Evolutionary conservation across 1,284 basidiomycete species (phyloP).

Genomic region (Flammula alnicola): DNA sequence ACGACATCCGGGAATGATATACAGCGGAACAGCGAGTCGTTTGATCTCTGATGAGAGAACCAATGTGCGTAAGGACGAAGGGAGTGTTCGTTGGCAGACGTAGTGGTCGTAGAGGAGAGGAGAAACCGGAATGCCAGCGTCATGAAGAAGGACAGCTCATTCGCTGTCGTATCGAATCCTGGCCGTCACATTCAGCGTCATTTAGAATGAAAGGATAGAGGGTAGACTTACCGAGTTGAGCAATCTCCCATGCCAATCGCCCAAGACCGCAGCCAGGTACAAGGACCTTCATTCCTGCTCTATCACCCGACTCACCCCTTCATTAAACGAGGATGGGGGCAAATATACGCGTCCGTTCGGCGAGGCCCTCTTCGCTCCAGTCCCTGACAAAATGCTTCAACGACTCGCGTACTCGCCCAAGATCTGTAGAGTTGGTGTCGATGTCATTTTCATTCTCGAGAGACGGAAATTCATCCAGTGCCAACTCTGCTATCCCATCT

Average conservation of each 20-base stretch:
- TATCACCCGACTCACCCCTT: conserved; percentile 29
- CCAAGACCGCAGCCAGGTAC: conserved; percentile 69
- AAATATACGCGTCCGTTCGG: conserved; percentile 58
- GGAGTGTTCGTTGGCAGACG: conserved; percentile 46
- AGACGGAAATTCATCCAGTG: conserved; percentile 36
- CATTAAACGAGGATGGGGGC: conserved; percentile 55
- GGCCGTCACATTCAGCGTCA: not conserved
- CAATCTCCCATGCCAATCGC: conserved; percentile 69
- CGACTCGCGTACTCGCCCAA: conserved; percentile 56
- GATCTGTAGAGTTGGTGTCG: conserved; percentile 36
- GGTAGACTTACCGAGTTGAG: conserved; percentile 50
- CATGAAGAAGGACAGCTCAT: conserved; percentile 69
- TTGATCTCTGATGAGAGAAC: conserved; percentile 69
- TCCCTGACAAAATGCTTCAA: conserved; percentile 72
- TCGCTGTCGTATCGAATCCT: conserved; percentile 61
- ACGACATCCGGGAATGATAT: conserved; percentile 63
- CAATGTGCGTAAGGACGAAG: conserved; percentile 66
- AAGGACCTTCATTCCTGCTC: conserved; percentile 48
- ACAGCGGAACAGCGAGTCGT: conserved; percentile 51
- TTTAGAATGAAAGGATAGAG: not conserved
- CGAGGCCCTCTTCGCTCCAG: conserved; percentile 61
- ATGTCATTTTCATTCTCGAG: conserved; percentile 14
- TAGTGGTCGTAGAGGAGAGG: conserved; percentile 50
- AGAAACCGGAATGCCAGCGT: conserved; percentile 61
- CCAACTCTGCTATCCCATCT: conserved; percentile 50